Conservation (phyloP, 2,329 filamentous ascomycete genomes). For the Hawksworthiomyces lignivorus region DNA sequence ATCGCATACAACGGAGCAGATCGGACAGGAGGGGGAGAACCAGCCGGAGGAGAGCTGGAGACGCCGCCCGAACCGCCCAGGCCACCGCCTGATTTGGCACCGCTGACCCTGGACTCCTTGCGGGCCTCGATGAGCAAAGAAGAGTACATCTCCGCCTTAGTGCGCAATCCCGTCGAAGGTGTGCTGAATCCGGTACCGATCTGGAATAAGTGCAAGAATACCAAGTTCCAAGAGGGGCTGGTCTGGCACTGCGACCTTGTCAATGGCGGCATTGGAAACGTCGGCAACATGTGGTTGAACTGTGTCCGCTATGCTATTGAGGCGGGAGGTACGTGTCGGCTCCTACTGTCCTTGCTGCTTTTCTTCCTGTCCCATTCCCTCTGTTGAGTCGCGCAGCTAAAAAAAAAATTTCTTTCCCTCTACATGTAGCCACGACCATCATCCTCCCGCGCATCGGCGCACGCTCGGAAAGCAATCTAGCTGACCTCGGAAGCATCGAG, state of each 20-base stretch:
- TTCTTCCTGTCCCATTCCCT: background rate
- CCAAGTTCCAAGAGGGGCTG: conserved; percentile 25
- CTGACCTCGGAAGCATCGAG: conserved; percentile 9
- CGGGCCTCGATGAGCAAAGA: conserved; percentile 6
- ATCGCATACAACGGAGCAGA: no score
- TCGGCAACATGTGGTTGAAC: conserved; percentile 28
- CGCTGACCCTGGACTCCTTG: background rate
- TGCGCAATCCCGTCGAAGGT: conserved; percentile 15
- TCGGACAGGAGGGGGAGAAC: no score
- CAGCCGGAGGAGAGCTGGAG: no score
- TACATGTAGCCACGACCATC: conserved; percentile 13
- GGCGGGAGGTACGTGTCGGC: conserved; percentile 10
- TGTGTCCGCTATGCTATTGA: conserved; percentile 30
- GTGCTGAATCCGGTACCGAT: conserved; percentile 14
- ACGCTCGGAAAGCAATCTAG: conserved; percentile 15
- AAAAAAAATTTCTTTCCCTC: background rate
- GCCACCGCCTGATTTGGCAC: background rate
- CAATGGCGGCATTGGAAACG: conserved; percentile 29
- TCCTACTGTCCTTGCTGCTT: background rate
- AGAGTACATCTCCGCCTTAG: conserved; percentile 14
- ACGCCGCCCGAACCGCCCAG: no score
- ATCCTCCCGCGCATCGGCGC: conserved; percentile 16
- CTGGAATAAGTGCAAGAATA: conserved; percentile 20
- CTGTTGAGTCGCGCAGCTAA: background rate
- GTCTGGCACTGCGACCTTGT: conserved; percentile 28